Conservation (phyloP, 2,329 filamentous ascomycete species). For the Alternaria consortialis region DNA sequence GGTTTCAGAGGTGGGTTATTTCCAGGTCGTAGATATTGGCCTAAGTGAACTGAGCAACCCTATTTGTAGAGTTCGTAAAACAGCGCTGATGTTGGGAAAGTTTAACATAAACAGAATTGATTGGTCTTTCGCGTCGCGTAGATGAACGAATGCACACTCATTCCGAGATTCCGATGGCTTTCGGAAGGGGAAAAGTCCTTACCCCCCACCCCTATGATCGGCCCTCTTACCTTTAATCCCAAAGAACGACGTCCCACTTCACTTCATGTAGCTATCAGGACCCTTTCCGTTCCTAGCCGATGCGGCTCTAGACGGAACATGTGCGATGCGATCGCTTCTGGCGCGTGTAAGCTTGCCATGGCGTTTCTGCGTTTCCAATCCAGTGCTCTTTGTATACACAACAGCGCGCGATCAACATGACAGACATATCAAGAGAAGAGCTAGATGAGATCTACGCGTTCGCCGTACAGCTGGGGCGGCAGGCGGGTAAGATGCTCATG, state of each 20-base stretch:
- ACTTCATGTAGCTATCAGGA: not conserved
- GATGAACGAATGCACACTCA: not conserved
- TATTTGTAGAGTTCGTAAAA: no score
- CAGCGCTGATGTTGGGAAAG: not conserved
- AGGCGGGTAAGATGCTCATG: conserved; percentile 73
- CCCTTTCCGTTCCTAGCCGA: conserved; percentile 12
- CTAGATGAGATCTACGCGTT: conserved; percentile 74
- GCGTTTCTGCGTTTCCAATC: not conserved
- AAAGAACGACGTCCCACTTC: not conserved
- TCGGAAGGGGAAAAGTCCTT: conserved; percentile 23
- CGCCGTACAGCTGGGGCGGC: conserved; percentile 73
- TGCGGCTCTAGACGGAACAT: conserved; percentile 10
- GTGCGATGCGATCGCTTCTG: not conserved
- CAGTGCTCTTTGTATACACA: not conserved
- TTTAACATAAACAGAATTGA: not conserved
- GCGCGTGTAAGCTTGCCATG: not conserved
- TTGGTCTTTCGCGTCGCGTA: not conserved
- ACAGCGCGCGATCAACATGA: conserved; percentile 27
- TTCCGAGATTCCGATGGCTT: conserved; percentile 14
- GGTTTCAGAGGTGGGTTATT: no score
- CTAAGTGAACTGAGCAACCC: no score
- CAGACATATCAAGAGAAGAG: conserved; percentile 52
- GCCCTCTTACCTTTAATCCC: not conserved
- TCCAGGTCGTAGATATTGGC: no score
- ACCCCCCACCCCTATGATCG: conserved; percentile 12